Evolutionary conservation across 2,329 filamentous ascomycete species (phyloP).

Genomic region (Epichloe hybrida): DNA sequence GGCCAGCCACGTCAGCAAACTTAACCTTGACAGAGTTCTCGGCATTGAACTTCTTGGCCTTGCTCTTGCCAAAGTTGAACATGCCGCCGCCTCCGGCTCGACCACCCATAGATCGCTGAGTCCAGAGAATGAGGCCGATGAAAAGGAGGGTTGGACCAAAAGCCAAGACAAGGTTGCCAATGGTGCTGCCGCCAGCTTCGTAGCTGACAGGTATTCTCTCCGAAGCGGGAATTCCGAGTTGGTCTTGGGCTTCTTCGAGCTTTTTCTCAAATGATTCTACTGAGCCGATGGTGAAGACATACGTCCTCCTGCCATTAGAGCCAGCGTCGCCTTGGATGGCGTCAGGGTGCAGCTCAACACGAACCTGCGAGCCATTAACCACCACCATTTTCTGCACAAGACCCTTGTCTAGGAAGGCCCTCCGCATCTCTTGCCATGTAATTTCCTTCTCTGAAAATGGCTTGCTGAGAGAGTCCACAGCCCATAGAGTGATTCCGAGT

Average conservation of each 20-base stretch:
- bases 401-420: conserved; percentile 89
- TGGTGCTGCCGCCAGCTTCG: conserved; percentile 59
- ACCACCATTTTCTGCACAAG: conserved; percentile 87
- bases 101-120: conserved; percentile 61
- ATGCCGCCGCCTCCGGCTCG: conserved; percentile 59
- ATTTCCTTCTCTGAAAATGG: conserved; percentile 53
- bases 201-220: conserved; percentile 93
- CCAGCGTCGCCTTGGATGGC: conserved; percentile 36
- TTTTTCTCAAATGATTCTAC: conserved; percentile 84
- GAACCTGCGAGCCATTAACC: conserved; percentile 56
- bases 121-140: conserved; percentile 68
- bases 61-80: conserved; percentile 92
- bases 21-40: conserved; percentile 95
- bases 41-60: conserved; percentile 94
- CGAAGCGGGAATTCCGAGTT: conserved; percentile 71
- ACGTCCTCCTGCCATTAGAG: conserved; percentile 27
- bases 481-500: conserved; percentile 41
- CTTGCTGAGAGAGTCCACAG: conserved; percentile 26
- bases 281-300: conserved; percentile 92
- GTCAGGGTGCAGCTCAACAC: conserved; percentile 67
- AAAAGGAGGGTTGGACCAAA: conserved; percentile 83
- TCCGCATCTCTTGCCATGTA: conserved; percentile 93
- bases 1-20: conserved; percentile 89
- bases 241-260: conserved; percentile 75
- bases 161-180: conserved; percentile 57